Base-by-base conservation (phyloP, 805 yeast species). In the Monosporozyma unispora region DNA sequence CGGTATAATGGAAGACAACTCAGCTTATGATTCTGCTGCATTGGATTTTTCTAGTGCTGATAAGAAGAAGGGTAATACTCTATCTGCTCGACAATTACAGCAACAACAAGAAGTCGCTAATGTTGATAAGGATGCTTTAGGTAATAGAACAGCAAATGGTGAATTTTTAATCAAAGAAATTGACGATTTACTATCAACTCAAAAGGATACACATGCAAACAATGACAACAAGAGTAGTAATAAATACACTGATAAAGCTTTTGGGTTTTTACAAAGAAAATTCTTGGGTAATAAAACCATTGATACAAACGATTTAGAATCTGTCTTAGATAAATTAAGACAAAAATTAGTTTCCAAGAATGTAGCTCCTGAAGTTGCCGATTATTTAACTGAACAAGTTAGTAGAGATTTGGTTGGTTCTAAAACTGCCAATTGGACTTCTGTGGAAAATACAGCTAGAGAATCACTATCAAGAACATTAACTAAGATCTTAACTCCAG, bases 311-410 rank as follows among this genome's bases (percentile, higher is more conserved):
- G 89, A 89, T 60, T 71, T 91, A 50, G 75, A 75, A 37, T 79
- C 81, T 41, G 81, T 87, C 2, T 69, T 86, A 21, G 73, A 73
- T 38, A 79, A 81, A 42, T 76, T 93, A 67, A 76, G 79, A 48
- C 84, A 86, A 50, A 95, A 87, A 58, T 71, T 91, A 49, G 78
- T 93, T 52, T 74, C 83, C 54, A 91, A 90, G 59, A 91, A 91
- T 59, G 93, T 91, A 29, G 93, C 97, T 3, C 93, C 95, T 10
- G 86, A 84, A 50, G 95, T 89, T 2, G 93, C 98, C 0, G 79
- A 74, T 39, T 75, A 78, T 44, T 74, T 91, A 45, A 79, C 87
- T 42, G 76, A 79, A 14, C 82, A 81, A 50, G 88, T 93, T 37
- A 82, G 81, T 49, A 74, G 75, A 53, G 82, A 81, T 50, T 66